Percentiles rank a stretch among this genome's conserved stretches.
These are phyloP conservation scores for Seminavis robusta DNA, from an alignment of 108 stramenopile genomes.

Conservation along the genomic window DNA sequence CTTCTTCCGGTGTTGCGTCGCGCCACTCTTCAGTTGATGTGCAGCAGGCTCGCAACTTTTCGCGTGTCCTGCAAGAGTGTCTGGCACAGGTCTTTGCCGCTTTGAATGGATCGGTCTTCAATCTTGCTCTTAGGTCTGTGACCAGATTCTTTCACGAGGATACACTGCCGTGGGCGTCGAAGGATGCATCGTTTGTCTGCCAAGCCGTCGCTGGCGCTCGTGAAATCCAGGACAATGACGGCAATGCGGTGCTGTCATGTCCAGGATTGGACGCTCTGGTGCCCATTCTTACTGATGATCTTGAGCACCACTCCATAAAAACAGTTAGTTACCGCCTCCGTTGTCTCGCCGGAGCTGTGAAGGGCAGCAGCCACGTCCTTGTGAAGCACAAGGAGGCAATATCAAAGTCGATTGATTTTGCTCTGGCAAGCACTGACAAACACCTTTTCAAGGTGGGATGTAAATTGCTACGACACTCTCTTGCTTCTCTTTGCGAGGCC, in stretches of 20 bases:
- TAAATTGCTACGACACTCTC: constrained; percentile 79
- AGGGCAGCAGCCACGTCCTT: constrained; percentile 56
- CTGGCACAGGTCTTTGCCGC: constrained; percentile 72
- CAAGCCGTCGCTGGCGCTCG: constrained; percentile 69
- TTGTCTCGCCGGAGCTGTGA: constrained; percentile 77
- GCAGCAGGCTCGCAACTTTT: constrained; percentile 72
- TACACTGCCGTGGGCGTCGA: constrained; percentile 72
- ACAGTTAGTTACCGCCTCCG: constrained; percentile 74
- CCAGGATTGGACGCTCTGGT: constrained; percentile 77
- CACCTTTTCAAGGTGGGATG: constrained; percentile 81
- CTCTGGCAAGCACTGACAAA: constrained; percentile 64
- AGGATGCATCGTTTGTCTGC: constrained; percentile 75
- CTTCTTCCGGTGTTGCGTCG: constrained; percentile 54
- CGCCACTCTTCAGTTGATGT: constrained; percentile 78
- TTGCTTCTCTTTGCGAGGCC: constrained; percentile 76
- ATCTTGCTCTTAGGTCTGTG: constrained; percentile 56
- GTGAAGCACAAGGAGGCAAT: constrained; percentile 52
- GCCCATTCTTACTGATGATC: constrained; percentile 58
- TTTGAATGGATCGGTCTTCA: constrained; percentile 68
- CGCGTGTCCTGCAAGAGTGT: constrained; percentile 74
- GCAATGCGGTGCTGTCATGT: constrained; percentile 21
- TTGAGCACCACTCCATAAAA: constrained; percentile 64
- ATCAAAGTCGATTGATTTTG: constrained; percentile 48
- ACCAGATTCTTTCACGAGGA: constrained; percentile 67
- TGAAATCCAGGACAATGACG: constrained; percentile 11